Evolutionary conservation across 1,284 basidiomycete species (phyloP), one percentile per base, ranked within the genome.

Genomic region (Papiliotrema nemorosa): DNA sequence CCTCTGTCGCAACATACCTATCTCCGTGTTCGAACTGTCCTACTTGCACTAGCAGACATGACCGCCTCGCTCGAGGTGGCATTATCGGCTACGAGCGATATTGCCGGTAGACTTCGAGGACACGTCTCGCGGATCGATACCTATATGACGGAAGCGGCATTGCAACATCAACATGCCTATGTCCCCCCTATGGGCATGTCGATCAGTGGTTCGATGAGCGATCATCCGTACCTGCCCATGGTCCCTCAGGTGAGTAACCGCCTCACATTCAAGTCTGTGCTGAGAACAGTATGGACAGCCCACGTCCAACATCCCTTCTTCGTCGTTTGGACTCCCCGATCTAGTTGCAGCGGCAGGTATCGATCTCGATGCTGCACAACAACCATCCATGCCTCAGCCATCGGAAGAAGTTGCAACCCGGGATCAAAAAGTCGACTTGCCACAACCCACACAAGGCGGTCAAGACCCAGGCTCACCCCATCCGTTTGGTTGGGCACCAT

Each of bases 121-220:
- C 72, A 74, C 47, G 66, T 74, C 26, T 58, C 59, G 20, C 54
- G 70, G 27, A 73, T 73, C 49, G 72, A 74, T 50, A 55, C 55
- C 31, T 72, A 68, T 47, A 74, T 74, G 70, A 59, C 62, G 2
- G 56, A 60, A 9, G 69, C 70, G 21, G 46, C 46, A 3, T 25
- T 36, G 34, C 36, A 47, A 26, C 37, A 29, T 31, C 29, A 31
- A 31, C 29, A 31, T 7, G 29, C 29, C 14, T 7, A 7, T 14
- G 29, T 14, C 7, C 29, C 29, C 7, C 29, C 7, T 7, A 31
- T 14, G 9, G 29, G 14, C 29, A 7, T 31, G 29, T 31, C 29
- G 29, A 31, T 7, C 29, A 14, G 7, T 31, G 29, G 14, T 7
- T 31, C 29, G 14, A 7, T 31, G 18, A n/a, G n/a, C n/a, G 7